phyloP scores from a whole-genome alignment of 768 basidiomycete genomes.

The Coprinopsis strossmayeri region DNA sequence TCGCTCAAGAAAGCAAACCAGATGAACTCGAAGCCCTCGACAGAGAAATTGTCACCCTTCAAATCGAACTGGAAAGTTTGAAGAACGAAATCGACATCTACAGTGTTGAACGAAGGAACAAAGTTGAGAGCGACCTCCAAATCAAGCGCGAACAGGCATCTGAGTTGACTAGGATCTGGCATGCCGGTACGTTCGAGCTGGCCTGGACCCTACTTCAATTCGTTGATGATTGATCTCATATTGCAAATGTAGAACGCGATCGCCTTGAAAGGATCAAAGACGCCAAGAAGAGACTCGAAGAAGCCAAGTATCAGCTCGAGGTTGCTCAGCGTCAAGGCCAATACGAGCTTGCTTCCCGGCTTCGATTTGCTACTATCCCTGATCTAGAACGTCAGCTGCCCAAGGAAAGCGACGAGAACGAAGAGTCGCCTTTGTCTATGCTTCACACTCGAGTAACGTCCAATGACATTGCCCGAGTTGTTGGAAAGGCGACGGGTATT shows the following conservation, averaged over 20 bases:
- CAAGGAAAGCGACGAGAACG: constrained; percentile 32
- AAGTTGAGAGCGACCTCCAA: constrained; percentile 60
- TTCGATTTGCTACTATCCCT: constrained; percentile 82
- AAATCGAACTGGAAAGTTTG: constrained; percentile 86
- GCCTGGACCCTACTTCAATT: too few species aligned
- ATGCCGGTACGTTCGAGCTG: constrained; percentile 45
- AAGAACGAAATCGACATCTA: constrained; percentile 86
- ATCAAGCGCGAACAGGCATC: constrained; percentile 58
- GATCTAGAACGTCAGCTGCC: constrained; percentile 72
- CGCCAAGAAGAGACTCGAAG: constrained; percentile 68
- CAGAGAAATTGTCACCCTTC: constrained; percentile 76
- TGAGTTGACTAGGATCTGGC: constrained; percentile 61
- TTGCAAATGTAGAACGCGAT: constrained; percentile 67
- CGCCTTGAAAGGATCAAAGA: constrained; percentile 66
- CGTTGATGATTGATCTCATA: too few species aligned
- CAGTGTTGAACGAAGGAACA: constrained; percentile 63
- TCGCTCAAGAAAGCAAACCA: constrained; percentile 87
- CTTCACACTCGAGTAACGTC: constrained; percentile 83
- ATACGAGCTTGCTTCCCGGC: constrained; percentile 75
- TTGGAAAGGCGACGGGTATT: constrained; percentile 85
- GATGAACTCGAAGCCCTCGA: constrained; percentile 79
- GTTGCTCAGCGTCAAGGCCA: constrained; percentile 87
- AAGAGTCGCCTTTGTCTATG: constrained; percentile 52
- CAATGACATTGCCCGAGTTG: constrained; percentile 84
- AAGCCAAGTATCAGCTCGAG: constrained; percentile 80